Evolutionary conservation across 441 rosid genomes (phyloP).

Genomic region (Euphorbia corollata): DNA sequence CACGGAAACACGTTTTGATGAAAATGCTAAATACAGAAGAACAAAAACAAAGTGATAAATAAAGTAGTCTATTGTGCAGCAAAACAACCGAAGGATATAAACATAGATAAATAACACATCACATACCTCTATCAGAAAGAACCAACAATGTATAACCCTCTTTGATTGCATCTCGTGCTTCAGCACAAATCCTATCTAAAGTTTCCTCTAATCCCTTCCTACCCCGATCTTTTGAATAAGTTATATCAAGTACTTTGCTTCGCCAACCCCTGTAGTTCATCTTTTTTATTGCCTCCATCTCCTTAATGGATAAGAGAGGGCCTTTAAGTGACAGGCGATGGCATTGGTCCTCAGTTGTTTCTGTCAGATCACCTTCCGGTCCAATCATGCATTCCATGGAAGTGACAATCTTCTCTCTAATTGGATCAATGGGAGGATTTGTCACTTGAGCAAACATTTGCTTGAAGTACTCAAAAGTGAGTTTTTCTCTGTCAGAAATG

Average conservation of each 20-base stretch:
- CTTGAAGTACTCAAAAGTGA: slow-evolving; percentile 93
- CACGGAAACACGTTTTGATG: slow-evolving; percentile 73
- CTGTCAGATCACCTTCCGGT: slow-evolving; percentile 99
- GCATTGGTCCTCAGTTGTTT: slow-evolving; percentile 96
- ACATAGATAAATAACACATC: background rate
- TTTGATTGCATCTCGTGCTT: slow-evolving; percentile 81
- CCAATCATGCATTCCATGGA: slow-evolving; percentile 99
- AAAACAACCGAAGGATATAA: background rate
- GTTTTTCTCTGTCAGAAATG: slow-evolving; percentile 87
- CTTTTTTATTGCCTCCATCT: slow-evolving; percentile 84
- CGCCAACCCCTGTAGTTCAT: slow-evolving; percentile 92
- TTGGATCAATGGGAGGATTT: slow-evolving; percentile 99
- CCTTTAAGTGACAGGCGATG: slow-evolving; percentile 92
- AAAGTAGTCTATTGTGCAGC: background rate
- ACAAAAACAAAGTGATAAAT: background rate
- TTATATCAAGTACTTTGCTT: slow-evolving; percentile 85
- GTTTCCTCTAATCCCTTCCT: slow-evolving; percentile 93
- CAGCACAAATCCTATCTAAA: slow-evolving; percentile 79
- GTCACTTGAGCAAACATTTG: slow-evolving; percentile 99
- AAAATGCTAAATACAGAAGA: slow-evolving; percentile 51
- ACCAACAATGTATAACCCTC: slow-evolving; percentile 87
- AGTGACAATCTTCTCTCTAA: slow-evolving; percentile 98
- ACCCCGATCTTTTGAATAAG: slow-evolving; percentile 68
- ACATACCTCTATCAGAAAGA: slow-evolving; percentile 91
- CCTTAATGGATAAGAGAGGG: slow-evolving; percentile 78